Base-by-base conservation (phyloP, 495 filamentous ascomycete species). In the Clohesyomyces aquaticus region DNA sequence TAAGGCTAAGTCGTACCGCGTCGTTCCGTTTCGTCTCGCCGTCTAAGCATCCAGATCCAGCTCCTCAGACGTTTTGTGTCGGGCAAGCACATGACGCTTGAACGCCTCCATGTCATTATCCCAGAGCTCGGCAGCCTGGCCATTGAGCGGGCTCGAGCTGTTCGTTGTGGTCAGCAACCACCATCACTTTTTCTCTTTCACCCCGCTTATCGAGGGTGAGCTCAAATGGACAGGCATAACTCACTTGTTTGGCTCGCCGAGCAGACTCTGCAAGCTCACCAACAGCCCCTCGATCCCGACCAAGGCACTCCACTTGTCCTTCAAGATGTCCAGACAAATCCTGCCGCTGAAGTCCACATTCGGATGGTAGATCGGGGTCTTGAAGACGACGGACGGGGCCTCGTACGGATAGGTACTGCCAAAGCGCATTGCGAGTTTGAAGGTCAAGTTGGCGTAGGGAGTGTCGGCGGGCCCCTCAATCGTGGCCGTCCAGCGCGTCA, bases 231-330 rank as follows among this genome's bases (percentile, higher is more conserved):
- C n/a, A n/a, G n/a, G n/a, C n/a, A n/a, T n/a, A n/a, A n/a, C 86
- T 72, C 81, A 98, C 95, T 97, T 97, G 78, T 99, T 99, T 3
- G 94, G 94, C 74, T 98, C 94, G 19, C 93, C 94, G 1, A 99
- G 84, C 67, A 99, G 79, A 76, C 91, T 96, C 78, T 99, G 94
- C 76, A 99, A 74, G 65, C 92, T 96, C 67, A 99, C 77, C 48
- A 99, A 78, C 22, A 99, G 90, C 46, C 87, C 94, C 77, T 94
- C 90, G 58, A 94, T 88, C 70, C 96, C 97, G 82, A 96, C 96
- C 14, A 93, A 91, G 19, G 88, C 87, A 65, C 91, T 96, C 94
- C 94, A 98, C 78, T 96, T 96, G 73, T 97, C 94, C 81, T 96
- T 96, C 53, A 99, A 80, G 69, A 99, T 99, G 76, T 98, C 95